phyloP scores from a whole-genome alignment of 768 basidiomycete species.

The Lactifluus piperatus region DNA sequence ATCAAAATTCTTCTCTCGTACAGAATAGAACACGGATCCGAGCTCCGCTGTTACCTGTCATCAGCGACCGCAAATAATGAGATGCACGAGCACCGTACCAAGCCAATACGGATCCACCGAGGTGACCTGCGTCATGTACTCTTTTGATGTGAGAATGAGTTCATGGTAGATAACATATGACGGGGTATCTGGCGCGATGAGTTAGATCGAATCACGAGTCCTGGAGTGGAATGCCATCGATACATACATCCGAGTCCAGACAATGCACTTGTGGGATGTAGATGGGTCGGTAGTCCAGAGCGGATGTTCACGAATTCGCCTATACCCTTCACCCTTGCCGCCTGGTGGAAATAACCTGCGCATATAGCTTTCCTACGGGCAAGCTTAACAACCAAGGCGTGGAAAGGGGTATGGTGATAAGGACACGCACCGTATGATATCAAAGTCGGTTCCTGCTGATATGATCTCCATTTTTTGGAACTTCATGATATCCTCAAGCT shows the following conservation, averaged over 20 bases:
- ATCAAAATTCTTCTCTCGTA: slow-evolving; percentile 97
- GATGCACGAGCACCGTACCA: slow-evolving; percentile 36
- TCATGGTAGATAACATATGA: slow-evolving; percentile 98
- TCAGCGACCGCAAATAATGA: slow-evolving; percentile 4
- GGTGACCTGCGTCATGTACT: slow-evolving; percentile 99
- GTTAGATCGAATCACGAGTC: neutral
- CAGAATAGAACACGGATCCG: slow-evolving; percentile 94
- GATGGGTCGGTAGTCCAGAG: slow-evolving; percentile 87
- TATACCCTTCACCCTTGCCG: slow-evolving; percentile 95
- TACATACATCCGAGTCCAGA: slow-evolving; percentile 89
- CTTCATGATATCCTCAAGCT: slow-evolving; percentile 99
- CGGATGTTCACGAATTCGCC: slow-evolving; percentile 98
- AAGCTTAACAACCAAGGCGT: neutral
- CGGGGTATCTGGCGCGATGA: slow-evolving; percentile 61
- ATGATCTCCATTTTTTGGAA: slow-evolving; percentile 94
- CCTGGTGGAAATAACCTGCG: slow-evolving; percentile 98
- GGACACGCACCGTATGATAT: slow-evolving; percentile 62
- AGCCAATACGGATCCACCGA: slow-evolving; percentile 97
- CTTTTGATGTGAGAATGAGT: slow-evolving; percentile 88
- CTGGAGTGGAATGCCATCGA: neutral
- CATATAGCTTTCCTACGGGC: slow-evolving; percentile 82
- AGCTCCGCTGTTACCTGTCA: slow-evolving; percentile 58
- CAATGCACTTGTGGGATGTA: slow-evolving; percentile 94
- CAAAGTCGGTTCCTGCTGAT: slow-evolving; percentile 92
- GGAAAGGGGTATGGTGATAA: neutral